Conservation (phyloP, 1,284 basidiomycete genomes). For the Pisolithus thermaeus region DNA sequence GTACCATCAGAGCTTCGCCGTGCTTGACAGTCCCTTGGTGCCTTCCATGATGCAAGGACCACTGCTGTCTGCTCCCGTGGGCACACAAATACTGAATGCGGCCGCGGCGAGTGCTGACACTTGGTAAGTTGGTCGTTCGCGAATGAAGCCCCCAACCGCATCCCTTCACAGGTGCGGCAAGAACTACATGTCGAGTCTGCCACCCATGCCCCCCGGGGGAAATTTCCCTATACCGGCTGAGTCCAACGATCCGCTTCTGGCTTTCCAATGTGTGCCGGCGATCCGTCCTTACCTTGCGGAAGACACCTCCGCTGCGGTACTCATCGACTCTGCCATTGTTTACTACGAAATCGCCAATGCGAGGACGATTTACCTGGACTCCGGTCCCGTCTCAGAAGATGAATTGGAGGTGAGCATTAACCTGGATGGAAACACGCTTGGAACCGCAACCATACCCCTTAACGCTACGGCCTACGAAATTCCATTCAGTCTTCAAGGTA, state of each 20-base stretch:
- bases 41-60: background rate
- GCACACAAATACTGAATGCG: background rate
- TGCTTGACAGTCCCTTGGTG: too few relatives aligned
- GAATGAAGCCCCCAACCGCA: background rate
- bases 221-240: slow-evolving; percentile 19
- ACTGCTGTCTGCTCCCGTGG: background rate
- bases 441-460: slow-evolving; percentile 19
- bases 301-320: slow-evolving; percentile 19
- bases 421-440: slow-evolving; percentile 20
- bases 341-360: slow-evolving; percentile 23
- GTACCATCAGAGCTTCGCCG: too few relatives aligned
- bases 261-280: slow-evolving; percentile 27
- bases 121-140: slow-evolving; percentile 18
- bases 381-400: background rate
- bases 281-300: slow-evolving; percentile 29
- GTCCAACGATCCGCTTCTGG: slow-evolving; percentile 21
- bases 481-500: slow-evolving; percentile 18
- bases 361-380: slow-evolving; percentile 14
- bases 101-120: slow-evolving; percentile 22
- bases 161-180: slow-evolving; percentile 24
- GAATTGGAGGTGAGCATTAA: slow-evolving; percentile 21
- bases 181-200: slow-evolving; percentile 19
- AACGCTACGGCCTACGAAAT: slow-evolving; percentile 24
- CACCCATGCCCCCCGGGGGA: slow-evolving; percentile 18
- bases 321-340: slow-evolving; percentile 25